Evolutionary conservation across 2,329 filamentous ascomycete genomes (phyloP), one percentile per base, ranked within the genome.

Genomic region (Alternaria sp.): DNA sequence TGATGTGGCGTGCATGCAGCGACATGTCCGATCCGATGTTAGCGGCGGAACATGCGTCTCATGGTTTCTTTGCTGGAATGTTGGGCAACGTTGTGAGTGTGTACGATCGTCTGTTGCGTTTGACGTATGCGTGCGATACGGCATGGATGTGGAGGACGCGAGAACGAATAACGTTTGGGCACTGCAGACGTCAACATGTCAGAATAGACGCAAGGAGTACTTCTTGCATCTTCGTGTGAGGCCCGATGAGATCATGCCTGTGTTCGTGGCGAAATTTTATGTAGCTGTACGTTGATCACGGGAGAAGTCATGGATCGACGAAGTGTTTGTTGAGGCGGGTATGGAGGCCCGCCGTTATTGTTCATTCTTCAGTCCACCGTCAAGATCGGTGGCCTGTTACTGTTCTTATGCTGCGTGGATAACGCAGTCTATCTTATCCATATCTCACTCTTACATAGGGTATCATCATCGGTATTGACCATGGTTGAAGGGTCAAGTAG

Each of bases 401-500:
- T 71, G 66, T 63, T 60, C 75, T 59, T 43, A 46, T 44, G 59
- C 63, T 69, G 65, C 62, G 63, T 67, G 63, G 63, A 64, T 56
- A 67, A 68, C 68, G 63, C 64, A 63, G 45, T 47, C 33, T 55
- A 55, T 66, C 55, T 61, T 58, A 62, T 65, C 62, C 64, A 61
- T 61, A 63, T 70, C 60, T 25, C 66, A 72, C 66, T 76, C 71
- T 67, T 73, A 75, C 71, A 77, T 68, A 64, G 65, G 64, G 65
- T 70, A 75, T 72, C 75, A 77, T 70, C 72, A 65, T 65, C 70
- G 65, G 61, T 63, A 65, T 63, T 75, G 71, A 68, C 76, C 75
- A 70, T 71, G 75, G 78, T 79, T 79, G 78, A 79, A 79, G 73
- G 75, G 76, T 63, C 75, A 77, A 75, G 66, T 61, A 67, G 72